A percentile compares a stretch with the other conserved stretches of the same genome.
Conservation (phyloP, 768 basidiomycete species). For the Hemileccinum rubropunctum region DNA sequence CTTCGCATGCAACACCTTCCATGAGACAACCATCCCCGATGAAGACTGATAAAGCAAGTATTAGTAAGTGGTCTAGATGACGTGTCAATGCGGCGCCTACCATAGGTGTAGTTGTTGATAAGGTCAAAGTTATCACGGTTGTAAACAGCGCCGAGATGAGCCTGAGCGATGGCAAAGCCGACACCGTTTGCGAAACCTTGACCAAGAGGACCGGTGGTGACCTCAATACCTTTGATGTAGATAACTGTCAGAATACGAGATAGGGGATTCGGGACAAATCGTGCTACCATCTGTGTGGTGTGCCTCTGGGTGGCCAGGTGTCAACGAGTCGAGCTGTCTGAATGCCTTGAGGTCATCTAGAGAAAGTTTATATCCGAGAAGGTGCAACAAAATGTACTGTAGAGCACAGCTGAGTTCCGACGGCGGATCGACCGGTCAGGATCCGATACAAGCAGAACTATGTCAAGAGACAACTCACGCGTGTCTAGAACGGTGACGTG, state of each 20-base stretch:
- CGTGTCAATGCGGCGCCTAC: slow-evolving; percentile 36
- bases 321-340: slow-evolving; percentile 86
- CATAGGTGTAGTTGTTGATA: slow-evolving; percentile 87
- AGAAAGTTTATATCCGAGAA: slow-evolving; percentile 88
- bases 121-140: slow-evolving; percentile 84
- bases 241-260: slow-evolving; percentile 5
- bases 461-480: slow-evolving; percentile 48
- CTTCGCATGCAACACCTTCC: slow-evolving; percentile 95
- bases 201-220: slow-evolving; percentile 95
- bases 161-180: slow-evolving; percentile 90
- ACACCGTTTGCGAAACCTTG: slow-evolving; percentile 94
- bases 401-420: slow-evolving; percentile 70
- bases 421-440: background rate
- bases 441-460: background rate
- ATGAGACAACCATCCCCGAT: slow-evolving; percentile 94
- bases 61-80: slow-evolving; percentile 2
- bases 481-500: slow-evolving; percentile 46
- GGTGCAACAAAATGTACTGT: slow-evolving; percentile 89
- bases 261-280: background rate
- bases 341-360: slow-evolving; percentile 92
- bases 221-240: slow-evolving; percentile 59
- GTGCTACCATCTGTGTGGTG: slow-evolving; percentile 59
- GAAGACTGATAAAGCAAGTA: slow-evolving; percentile 54
- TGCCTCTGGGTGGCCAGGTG: slow-evolving; percentile 90
- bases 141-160: slow-evolving; percentile 85